Base-by-base conservation (phyloP, 139 green algal species). In the Diplosphaera chodatii region DNA sequence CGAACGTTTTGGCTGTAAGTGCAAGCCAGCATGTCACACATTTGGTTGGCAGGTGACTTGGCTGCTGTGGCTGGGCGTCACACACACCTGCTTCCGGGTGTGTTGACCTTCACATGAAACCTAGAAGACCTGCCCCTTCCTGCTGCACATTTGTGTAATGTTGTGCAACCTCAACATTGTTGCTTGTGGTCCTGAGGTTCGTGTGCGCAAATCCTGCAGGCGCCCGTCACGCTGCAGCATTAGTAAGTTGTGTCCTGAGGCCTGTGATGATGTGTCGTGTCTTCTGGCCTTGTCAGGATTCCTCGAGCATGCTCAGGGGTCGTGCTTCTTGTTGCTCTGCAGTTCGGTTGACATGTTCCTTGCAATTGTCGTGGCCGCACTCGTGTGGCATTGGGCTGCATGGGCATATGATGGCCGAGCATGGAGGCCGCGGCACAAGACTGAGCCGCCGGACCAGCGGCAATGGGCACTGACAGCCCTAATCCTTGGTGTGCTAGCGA, bases 331-430 rank as follows among this genome's bases (percentile, higher is more conserved):
- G n/a, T n/a, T n/a, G n/a, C n/a, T n/a, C n/a, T n/a, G n/a, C n/a
- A n/a, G n/a, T 74, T 77, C 64, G 5, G 84, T 95, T 16, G 90
- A 95, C 71, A 95, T 95, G 90, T 64, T 94, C 3, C 64, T 95
- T 40, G 90, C 89, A 21, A 80, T 93, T 13, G 76, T 92, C 15
- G 76, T 91, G 30, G 91, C 84, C 1, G 76, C 64, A 34, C 78
- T 90, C n/a, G 84, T 91, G 21, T 95, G 90, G 90, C 70, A 72
- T 31, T 86, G 83, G 79, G 63, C 85, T 20, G 41, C 71, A 0
- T 84, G 80, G 72, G 77, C 93, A n/a, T 91, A 91, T 71, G 80
- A 82, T 1, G 66, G 77, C 2, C 32, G 33, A 3, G 23, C 40
- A 16, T 72, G 69, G 56, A 62, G 30, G 28, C 28, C 40, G 22